phyloP scores from a whole-genome alignment of 148 eudicot species.

The Limonium bicolor region DNA sequence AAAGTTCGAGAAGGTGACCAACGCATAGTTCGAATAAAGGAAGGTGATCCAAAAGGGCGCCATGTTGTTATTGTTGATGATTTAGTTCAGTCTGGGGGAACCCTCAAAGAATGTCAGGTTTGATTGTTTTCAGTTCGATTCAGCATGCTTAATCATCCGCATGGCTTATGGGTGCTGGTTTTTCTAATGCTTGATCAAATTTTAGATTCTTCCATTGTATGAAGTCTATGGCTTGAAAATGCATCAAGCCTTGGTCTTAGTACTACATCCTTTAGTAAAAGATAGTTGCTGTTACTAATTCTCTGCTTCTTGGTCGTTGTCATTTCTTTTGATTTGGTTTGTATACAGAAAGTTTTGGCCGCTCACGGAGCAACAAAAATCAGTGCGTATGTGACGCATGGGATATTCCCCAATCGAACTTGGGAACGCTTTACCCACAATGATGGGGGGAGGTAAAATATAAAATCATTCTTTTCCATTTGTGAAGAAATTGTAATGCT shows the following conservation, averaged over 20 bases:
- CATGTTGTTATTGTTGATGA: slow-evolving; percentile 99
- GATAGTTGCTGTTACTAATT: too few relatives aligned
- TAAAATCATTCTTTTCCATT: background rate
- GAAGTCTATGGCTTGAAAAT: too few relatives aligned
- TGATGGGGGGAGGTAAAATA: slow-evolving; percentile 35
- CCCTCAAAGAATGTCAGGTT: slow-evolving; percentile 93
- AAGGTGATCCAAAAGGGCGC: slow-evolving; percentile 91
- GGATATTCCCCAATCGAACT: slow-evolving; percentile 80
- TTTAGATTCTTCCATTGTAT: too few relatives aligned
- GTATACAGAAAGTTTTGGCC: slow-evolving; percentile 75
- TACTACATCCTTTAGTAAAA: too few relatives aligned
- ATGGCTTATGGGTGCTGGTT: too few relatives aligned
- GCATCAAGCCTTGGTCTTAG: too few relatives aligned
- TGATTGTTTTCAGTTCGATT: slow-evolving; percentile 1
- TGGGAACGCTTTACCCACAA: slow-evolving; percentile 85
- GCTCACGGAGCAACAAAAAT: slow-evolving; percentile 89
- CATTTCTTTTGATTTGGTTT: too few relatives aligned
- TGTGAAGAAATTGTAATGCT: background rate
- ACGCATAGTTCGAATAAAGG: slow-evolving; percentile 86
- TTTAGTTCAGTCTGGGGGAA: slow-evolving; percentile 97
- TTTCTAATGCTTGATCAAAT: too few relatives aligned
- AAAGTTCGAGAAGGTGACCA: slow-evolving; percentile 98
- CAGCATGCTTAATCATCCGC: too few relatives aligned
- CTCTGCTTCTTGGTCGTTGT: too few relatives aligned
- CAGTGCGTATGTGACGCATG: slow-evolving; percentile 98